Percentiles rank a stretch among this genome's conserved stretches.
Evolutionary conservation across 805 yeast species (phyloP).

Genomic region (Suhomyces prunicola): DNA sequence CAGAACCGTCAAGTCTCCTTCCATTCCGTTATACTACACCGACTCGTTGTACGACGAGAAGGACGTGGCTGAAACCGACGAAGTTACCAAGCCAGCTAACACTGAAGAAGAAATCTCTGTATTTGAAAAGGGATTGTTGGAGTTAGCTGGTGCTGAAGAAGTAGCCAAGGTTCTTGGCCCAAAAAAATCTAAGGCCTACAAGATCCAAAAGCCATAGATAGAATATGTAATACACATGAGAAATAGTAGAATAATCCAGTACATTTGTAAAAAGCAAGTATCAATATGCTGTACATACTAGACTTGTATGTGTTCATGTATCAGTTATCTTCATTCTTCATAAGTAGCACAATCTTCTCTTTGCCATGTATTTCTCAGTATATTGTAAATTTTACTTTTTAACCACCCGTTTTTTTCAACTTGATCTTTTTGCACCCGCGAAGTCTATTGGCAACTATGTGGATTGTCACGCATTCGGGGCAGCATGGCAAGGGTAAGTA

Average conservation of each 20-base stretch:
- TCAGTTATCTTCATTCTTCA: too few relatives aligned
- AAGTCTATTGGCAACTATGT: background rate
- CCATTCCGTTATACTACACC: conserved; percentile 76
- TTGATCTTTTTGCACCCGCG: background rate
- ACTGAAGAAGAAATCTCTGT: conserved; percentile 45
- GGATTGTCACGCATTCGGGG: conserved; percentile 1
- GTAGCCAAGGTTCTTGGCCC: conserved; percentile 62
- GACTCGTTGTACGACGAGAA: conserved; percentile 51
- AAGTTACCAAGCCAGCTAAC: conserved; percentile 21
- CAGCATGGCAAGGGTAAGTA: background rate
- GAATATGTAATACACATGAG: background rate
- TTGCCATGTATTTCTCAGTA: background rate
- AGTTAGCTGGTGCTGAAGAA: conserved; percentile 73
- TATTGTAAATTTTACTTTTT: too few relatives aligned
- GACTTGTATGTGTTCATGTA: too few relatives aligned
- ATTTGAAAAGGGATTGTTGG: conserved; percentile 77
- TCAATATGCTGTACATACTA: background rate
- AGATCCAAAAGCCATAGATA: conserved; percentile 15
- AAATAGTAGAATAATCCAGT: background rate
- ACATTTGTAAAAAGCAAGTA: background rate
- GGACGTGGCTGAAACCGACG: conserved; percentile 41
- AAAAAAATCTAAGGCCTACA: conserved; percentile 25
- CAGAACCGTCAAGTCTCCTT: conserved; percentile 72
- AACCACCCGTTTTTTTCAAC: background rate
- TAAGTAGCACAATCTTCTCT: too few relatives aligned